Evolutionary conservation across 371 early-diverging fungal species (phyloP).

Genomic region (Actinomortierella wolfii): DNA sequence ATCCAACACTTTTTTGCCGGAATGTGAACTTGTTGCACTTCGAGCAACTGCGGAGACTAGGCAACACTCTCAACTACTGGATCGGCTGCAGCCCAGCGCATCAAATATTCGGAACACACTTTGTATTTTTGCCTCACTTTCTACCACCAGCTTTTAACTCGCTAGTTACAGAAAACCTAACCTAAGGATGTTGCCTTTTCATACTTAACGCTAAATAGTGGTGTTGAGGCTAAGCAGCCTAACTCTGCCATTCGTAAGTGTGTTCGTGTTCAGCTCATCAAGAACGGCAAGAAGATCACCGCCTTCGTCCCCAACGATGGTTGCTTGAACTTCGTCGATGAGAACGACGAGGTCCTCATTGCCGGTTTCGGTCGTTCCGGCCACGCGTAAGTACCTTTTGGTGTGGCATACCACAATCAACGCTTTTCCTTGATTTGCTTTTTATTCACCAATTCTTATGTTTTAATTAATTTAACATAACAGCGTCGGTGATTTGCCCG

Average conservation of each 20-base stretch:
- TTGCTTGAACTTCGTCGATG: constrained; percentile 98
- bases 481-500: constrained; percentile 99
- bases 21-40: too few species aligned
- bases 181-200: too few species aligned
- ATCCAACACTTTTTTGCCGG: constrained; percentile 58
- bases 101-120: too few species aligned
- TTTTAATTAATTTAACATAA: background rate
- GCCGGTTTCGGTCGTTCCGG: constrained; percentile 86
- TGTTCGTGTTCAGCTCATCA: constrained; percentile 99
- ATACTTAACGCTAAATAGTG: constrained; percentile 72
- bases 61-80: too few species aligned
- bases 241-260: constrained; percentile 99
- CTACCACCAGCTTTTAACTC: too few species aligned
- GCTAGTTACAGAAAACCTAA: too few species aligned
- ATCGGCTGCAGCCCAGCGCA: too few species aligned
- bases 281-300: constrained; percentile 99
- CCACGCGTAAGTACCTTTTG: constrained; percentile 66
- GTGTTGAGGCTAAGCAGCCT: constrained; percentile 99
- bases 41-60: too few species aligned
- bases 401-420: background rate
- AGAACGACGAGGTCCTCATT: constrained; percentile 92
- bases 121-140: too few species aligned
- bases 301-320: constrained; percentile 99
- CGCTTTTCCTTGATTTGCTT: background rate
- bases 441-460: background rate